These are phyloP conservation scores for Dianthus caryophyllus DNA, from an alignment of 148 eudicot species.

Conservation along the genomic window DNA sequence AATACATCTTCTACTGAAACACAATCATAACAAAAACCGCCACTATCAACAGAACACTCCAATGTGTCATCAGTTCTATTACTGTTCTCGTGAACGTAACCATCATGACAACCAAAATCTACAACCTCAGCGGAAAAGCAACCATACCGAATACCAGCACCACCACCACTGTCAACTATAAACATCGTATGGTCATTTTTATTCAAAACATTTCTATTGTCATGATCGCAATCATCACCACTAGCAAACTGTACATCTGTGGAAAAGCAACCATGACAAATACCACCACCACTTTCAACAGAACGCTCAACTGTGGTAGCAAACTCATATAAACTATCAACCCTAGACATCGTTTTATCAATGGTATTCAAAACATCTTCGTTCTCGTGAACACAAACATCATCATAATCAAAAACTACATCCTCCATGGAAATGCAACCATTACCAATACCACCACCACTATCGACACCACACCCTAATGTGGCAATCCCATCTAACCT, in stretches of 20 bases:
- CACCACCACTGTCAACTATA: constrained; percentile 8
- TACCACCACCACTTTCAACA: constrained; percentile 18
- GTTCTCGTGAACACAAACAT: constrained; percentile 3
- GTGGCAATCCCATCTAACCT: constrained; percentile 1
- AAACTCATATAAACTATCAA: neutral
- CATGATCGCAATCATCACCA: no score
- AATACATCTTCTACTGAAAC: constrained; percentile 10
- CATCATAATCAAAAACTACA: constrained; percentile 6
- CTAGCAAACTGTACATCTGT: no score
- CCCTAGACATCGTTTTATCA: no score
- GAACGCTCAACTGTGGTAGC: constrained; percentile 17
- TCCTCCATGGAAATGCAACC: constrained; percentile 21
- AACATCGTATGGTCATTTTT: no score
- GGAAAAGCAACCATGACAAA: constrained; percentile 13
- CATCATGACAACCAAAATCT: constrained; percentile 38
- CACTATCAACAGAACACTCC: constrained; percentile 13
- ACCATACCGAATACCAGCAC: constrained; percentile 2
- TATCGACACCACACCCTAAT: constrained; percentile 13
- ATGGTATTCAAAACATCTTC: neutral
- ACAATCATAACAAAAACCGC: constrained; percentile 15
- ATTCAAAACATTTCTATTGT: constrained; percentile 11
- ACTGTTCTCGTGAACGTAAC: no score
- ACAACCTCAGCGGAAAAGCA: constrained; percentile 21
- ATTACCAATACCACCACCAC: constrained; percentile 17
- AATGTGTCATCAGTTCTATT: constrained; percentile 24